A percentile compares a stretch with the other conserved stretches of the same genome.
phyloP scores from a whole-genome alignment of 768 basidiomycete genomes.

The Pilatotrama ljubarskyi region DNA sequence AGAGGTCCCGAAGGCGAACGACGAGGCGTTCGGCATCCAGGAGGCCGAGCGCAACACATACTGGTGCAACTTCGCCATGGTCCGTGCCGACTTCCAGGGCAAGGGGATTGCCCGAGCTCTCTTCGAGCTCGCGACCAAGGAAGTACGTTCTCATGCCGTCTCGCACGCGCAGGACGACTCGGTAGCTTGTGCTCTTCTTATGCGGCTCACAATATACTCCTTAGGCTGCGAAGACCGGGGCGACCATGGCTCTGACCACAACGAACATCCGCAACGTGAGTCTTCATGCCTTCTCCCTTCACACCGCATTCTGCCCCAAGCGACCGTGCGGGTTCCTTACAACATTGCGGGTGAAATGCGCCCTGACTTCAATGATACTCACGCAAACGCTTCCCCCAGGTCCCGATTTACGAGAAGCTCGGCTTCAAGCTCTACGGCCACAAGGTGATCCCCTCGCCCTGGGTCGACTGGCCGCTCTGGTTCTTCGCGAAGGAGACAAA shows the following conservation, averaged over 20 bases:
- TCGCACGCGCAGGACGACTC: too few species aligned
- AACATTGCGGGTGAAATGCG: too few species aligned
- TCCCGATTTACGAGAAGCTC: slow-evolving; percentile 21
- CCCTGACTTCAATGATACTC: background rate
- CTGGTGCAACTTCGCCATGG: slow-evolving; percentile 22
- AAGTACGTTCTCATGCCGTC: too few species aligned
- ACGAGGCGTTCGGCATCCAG: slow-evolving; percentile 1
- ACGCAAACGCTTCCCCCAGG: slow-evolving; percentile 10
- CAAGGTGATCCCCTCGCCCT: slow-evolving; percentile 19
- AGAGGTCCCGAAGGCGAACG: slow-evolving; percentile 11
- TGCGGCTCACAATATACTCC: too few species aligned
- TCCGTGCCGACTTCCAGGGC: slow-evolving; percentile 18
- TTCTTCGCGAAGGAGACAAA: slow-evolving; percentile 11
- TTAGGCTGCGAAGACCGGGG: slow-evolving; percentile 15
- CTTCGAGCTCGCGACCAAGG: slow-evolving; percentile 14
- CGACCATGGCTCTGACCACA: slow-evolving; percentile 9
- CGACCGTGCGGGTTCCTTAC: too few species aligned
- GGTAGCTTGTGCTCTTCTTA: too few species aligned
- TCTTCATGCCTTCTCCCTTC: background rate
- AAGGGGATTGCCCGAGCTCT: slow-evolving; percentile 15
- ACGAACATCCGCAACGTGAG: slow-evolving; percentile 18
- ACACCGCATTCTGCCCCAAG: too few species aligned
- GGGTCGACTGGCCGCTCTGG: slow-evolving; percentile 23
- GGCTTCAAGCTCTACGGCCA: slow-evolving; percentile 17
- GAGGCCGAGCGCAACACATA: slow-evolving; percentile 15